Conservation (phyloP, 2,329 filamentous ascomycete genomes). For the Scopulariopsis brevicaulis region DNA sequence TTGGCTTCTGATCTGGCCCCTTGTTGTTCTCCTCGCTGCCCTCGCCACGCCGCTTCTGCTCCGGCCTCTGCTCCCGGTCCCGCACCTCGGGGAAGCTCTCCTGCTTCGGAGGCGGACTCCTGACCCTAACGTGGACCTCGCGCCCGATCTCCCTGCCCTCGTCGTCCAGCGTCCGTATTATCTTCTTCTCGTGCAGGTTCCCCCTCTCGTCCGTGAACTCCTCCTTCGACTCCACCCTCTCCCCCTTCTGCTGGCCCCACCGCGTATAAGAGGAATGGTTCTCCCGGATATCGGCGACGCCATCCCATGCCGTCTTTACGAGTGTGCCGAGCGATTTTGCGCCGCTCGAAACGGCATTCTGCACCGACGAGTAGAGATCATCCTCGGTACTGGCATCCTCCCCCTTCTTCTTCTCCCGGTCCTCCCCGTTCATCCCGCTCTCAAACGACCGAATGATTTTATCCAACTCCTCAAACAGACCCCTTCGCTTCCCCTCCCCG, state of each 20-base stretch:
- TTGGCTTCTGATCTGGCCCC: background rate
- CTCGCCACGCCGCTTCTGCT: slow-evolving; percentile 2
- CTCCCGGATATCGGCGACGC: background rate
- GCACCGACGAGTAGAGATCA: slow-evolving; percentile 26
- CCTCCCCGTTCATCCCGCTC: background rate
- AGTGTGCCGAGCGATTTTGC: slow-evolving; percentile 28
- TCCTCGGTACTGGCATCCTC: slow-evolving; percentile 21
- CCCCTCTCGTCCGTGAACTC: slow-evolving; percentile 31
- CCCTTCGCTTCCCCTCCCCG: slow-evolving; percentile 2
- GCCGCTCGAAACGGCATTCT: slow-evolving; percentile 22
- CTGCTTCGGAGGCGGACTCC: slow-evolving; percentile 17
- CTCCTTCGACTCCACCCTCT: slow-evolving; percentile 23
- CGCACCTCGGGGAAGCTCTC: slow-evolving; percentile 4
- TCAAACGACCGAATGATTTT: slow-evolving; percentile 1
- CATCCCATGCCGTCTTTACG: slow-evolving; percentile 15
- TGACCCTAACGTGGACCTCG: slow-evolving; percentile 13
- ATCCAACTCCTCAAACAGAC: slow-evolving; percentile 2
- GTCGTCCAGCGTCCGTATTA: slow-evolving; percentile 25
- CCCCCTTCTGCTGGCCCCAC: slow-evolving; percentile 9
- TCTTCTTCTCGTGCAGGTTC: slow-evolving; percentile 28
- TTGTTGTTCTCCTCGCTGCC: slow-evolving; percentile 5
- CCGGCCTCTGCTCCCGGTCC: slow-evolving; percentile 2
- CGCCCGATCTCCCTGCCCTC: slow-evolving; percentile 28
- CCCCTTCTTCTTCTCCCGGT: slow-evolving; percentile 1
- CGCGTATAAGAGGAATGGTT: background rate